Evolutionary conservation across 371 early-diverging fungal species (phyloP).

Genomic region (Chytridium lagenaria): DNA sequence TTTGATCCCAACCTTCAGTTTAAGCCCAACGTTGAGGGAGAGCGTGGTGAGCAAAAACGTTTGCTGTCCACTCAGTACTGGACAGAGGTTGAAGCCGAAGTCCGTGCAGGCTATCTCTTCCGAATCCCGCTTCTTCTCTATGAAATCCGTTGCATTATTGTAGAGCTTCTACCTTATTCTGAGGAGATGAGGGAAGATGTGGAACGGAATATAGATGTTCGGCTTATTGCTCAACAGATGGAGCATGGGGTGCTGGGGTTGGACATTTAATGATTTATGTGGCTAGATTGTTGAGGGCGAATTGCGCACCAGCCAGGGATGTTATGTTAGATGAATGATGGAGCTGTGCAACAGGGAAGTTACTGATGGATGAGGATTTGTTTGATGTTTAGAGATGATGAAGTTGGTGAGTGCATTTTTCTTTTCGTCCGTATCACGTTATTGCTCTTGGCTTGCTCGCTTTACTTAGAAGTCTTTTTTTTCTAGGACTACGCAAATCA

Average conservation of each 20-base stretch:
- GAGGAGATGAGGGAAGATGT: slow-evolving; percentile 57
- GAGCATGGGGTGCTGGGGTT: slow-evolving; percentile 54
- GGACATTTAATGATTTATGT: slow-evolving; percentile 47
- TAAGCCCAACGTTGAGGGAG: slow-evolving; percentile 73
- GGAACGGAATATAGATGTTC: slow-evolving; percentile 59
- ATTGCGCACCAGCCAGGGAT: slow-evolving; percentile 62
- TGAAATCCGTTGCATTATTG: slow-evolving; percentile 65
- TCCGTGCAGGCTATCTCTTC: slow-evolving; percentile 28
- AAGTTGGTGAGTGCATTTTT: slow-evolving; percentile 63
- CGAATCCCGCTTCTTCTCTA: slow-evolving; percentile 60
- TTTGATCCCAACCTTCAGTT: slow-evolving; percentile 78
- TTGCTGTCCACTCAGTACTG: slow-evolving; percentile 63
- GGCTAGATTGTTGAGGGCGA: slow-evolving; percentile 47
- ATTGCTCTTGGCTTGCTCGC: neutral
- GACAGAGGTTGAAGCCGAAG: slow-evolving; percentile 59
- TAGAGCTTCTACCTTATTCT: slow-evolving; percentile 63
- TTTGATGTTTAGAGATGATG: slow-evolving; percentile 74
- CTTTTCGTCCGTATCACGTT: neutral
- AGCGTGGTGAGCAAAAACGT: slow-evolving; percentile 58
- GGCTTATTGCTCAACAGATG: slow-evolving; percentile 63
- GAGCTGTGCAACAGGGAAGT: slow-evolving; percentile 46
- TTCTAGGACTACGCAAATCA: slow-evolving; percentile 73
- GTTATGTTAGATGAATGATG: slow-evolving; percentile 52
- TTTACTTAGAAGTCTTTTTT: slow-evolving; percentile 22
- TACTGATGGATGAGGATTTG: slow-evolving; percentile 61